phyloP scores from a whole-genome alignment of 2,329 filamentous ascomycete genomes.

The Leptographium flavum region DNA sequence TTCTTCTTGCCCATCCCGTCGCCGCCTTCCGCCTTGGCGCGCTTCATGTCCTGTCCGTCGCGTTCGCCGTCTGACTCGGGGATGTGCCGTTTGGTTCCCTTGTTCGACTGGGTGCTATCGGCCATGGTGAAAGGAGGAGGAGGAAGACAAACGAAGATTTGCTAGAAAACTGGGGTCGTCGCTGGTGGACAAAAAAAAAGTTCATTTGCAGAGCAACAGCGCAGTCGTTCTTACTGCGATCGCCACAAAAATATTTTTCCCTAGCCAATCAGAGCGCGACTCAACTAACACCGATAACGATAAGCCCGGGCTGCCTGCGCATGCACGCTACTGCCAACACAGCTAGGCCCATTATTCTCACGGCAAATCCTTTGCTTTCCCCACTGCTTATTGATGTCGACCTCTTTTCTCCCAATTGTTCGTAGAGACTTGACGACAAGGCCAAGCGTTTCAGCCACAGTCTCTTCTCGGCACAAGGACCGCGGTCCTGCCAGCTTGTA shows the following conservation, averaged over 20 bases:
- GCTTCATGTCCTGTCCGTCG: conserved; percentile 13
- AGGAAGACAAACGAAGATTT: neutral
- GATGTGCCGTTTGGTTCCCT: neutral
- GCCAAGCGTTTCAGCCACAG: too few species aligned
- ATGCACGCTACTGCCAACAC: too few species aligned
- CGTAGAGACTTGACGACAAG: too few species aligned
- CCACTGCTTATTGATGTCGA: too few species aligned
- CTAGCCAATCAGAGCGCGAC: conserved; percentile 1
- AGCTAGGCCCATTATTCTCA: too few species aligned
- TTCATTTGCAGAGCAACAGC: neutral
- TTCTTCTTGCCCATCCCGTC: conserved; percentile 1
- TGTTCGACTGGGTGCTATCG: neutral
- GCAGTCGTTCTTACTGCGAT: neutral
- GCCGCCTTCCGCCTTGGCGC: conserved; percentile 13
- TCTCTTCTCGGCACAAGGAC: too few species aligned
- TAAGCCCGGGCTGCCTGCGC: neutral
- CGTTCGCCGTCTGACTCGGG: neutral
- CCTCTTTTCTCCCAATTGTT: neutral
- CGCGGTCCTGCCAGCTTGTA: too few species aligned
- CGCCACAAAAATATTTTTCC: conserved; percentile 7
- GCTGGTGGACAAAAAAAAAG: neutral
- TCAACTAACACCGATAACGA: conserved; percentile 2
- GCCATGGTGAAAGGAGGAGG: conserved; percentile 5
- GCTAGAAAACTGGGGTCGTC: conserved; percentile 6
- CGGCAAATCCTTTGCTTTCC: neutral